Evolutionary conservation across 129 eudicot genomes (phyloP).

Genomic region (Tanacetum coccineum): DNA sequence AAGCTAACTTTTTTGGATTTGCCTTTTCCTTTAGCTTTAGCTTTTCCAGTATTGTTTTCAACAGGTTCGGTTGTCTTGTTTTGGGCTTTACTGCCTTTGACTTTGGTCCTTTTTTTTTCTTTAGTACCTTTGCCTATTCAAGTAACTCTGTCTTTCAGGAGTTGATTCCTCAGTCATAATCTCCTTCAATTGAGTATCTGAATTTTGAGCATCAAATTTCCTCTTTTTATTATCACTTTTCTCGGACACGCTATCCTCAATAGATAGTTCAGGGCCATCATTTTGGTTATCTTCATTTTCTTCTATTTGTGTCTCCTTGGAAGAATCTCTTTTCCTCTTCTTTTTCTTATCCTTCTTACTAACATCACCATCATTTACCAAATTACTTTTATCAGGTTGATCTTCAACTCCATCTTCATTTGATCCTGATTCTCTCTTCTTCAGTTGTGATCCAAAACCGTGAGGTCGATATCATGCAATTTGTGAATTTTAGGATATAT

Average conservation of each 20-base stretch:
- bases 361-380: too few relatives aligned
- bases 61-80: slow-evolving; percentile 15
- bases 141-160: neutral
- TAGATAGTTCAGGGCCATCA: neutral
- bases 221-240: slow-evolving; percentile 14
- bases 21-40: slow-evolving; percentile 32
- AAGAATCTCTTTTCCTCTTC: neutral
- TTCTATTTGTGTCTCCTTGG: neutral
- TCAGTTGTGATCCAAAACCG: too few relatives aligned
- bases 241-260: too few relatives aligned
- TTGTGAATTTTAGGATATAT: too few relatives aligned
- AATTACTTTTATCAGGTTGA: too few relatives aligned
- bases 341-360: too few relatives aligned
- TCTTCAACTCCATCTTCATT: too few relatives aligned
- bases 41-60: slow-evolving; percentile 14
- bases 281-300: slow-evolving; percentile 18
- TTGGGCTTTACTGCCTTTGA: slow-evolving; percentile 19
- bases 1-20: slow-evolving; percentile 53
- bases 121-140: too few relatives aligned
- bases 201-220: slow-evolving; percentile 6
- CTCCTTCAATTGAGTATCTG: neutral
- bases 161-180: neutral
- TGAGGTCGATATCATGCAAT: too few relatives aligned
- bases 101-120: neutral
- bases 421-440: too few relatives aligned